Conservation (phyloP, 73 alveolate species). For the Tetrahymena elliotti region DNA sequence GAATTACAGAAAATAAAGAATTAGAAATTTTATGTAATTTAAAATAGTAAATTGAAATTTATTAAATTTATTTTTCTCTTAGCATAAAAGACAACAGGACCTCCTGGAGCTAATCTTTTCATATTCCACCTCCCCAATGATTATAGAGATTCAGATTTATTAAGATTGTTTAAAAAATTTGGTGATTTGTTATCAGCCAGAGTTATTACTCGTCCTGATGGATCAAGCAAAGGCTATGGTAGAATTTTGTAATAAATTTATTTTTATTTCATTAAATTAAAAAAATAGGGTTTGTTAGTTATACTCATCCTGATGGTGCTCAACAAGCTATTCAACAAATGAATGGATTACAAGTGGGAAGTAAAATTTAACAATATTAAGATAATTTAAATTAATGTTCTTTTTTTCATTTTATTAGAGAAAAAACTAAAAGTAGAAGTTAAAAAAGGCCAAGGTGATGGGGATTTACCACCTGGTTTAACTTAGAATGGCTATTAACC, state of each 20-base stretch:
- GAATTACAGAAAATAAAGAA: not conserved
- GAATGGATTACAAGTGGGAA: not conserved
- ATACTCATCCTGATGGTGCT: not conserved
- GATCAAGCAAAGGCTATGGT: conserved; percentile 37
- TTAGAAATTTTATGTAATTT: not conserved
- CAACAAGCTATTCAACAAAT: not conserved
- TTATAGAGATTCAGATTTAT: conserved; percentile 24
- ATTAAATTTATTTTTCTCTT: not conserved
- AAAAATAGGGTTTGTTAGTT: not conserved
- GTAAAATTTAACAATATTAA: not conserved
- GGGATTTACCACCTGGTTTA: not conserved
- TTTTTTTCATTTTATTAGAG: not conserved
- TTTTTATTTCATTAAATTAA: too few relatives aligned
- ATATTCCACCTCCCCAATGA: conserved; percentile 33
- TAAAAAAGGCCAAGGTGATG: not conserved
- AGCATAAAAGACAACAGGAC: conserved; percentile 26
- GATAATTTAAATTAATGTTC: not conserved
- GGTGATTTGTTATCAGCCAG: conserved; percentile 31
- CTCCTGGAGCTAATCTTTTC: conserved; percentile 39
- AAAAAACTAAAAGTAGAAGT: not conserved
- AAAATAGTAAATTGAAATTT: not conserved
- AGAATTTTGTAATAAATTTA: not conserved
- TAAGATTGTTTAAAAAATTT: conserved; percentile 12
- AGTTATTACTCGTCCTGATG: conserved; percentile 33
- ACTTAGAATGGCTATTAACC: not conserved